These are phyloP conservation scores for Talaromyces adpressus DNA, from an alignment of 495 filamentous ascomycete species.

Conservation along the genomic window DNA sequence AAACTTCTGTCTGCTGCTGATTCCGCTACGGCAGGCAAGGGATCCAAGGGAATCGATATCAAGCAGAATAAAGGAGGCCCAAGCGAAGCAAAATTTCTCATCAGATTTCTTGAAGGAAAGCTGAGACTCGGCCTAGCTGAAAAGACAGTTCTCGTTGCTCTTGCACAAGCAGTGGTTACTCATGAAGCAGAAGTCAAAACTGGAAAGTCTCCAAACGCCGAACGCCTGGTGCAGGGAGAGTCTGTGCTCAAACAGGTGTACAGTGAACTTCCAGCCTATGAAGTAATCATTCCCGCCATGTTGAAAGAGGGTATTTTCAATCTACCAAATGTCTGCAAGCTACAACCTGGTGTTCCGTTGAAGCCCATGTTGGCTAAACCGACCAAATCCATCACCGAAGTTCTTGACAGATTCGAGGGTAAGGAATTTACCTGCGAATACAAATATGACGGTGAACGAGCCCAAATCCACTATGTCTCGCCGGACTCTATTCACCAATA, in stretches of 20 bases:
- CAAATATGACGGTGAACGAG: constrained; percentile 96
- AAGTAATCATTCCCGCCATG: constrained; percentile 88
- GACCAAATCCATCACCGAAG: constrained; percentile 97
- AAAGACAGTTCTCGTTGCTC: constrained; percentile 78
- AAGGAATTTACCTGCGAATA: constrained; percentile 97
- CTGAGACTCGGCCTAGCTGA: constrained; percentile 86
- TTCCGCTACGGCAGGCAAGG: constrained; percentile 58
- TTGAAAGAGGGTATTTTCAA: constrained; percentile 78
- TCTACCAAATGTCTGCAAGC: constrained; percentile 76
- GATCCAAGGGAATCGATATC: constrained; percentile 68
- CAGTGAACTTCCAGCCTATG: constrained; percentile 91
- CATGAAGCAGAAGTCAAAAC: constrained; percentile 68
- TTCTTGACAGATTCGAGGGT: constrained; percentile 91
- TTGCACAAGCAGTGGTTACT: constrained; percentile 79
- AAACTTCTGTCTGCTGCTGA: constrained; percentile 88
- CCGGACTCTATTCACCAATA: constrained; percentile 66
- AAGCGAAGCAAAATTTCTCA: constrained; percentile 89
- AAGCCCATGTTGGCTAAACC: constrained; percentile 99
- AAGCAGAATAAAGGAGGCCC: constrained; percentile 87
- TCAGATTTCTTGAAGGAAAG: constrained; percentile 92
- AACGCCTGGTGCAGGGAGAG: constrained; percentile 76
- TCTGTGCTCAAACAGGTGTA: constrained; percentile 82
- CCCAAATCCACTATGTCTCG: constrained; percentile 94
- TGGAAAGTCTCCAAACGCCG: constrained; percentile 59
- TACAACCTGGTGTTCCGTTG: constrained; percentile 87